Percentiles rank a stretch among this genome's conserved stretches.
phyloP scores from a whole-genome alignment of 116 monocot genomes.

The Cymodocea nodosa region DNA sequence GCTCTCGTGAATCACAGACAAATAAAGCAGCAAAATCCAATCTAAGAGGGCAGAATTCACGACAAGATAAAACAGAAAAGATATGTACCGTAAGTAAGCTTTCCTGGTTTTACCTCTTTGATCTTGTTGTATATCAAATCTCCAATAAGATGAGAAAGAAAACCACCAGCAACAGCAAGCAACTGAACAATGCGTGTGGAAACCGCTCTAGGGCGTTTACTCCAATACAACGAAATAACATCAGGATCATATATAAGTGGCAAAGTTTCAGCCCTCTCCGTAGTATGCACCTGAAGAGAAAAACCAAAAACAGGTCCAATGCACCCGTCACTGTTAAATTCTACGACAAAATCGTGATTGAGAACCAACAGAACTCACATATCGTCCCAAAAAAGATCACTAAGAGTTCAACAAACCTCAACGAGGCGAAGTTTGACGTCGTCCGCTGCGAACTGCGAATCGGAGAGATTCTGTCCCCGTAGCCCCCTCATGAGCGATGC shows the following conservation, averaged over 20 bases:
- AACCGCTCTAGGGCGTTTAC: slow-evolving; percentile 82
- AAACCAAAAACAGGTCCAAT: not conserved
- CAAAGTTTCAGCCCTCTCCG: slow-evolving; percentile 43
- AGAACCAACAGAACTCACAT: not conserved
- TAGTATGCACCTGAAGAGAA: slow-evolving; percentile 30
- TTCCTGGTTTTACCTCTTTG: slow-evolving; percentile 59
- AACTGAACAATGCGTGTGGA: slow-evolving; percentile 88
- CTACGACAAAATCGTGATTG: no score
- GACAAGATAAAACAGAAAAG: not conserved
- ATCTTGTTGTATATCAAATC: slow-evolving; percentile 85
- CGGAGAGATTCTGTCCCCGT: slow-evolving; percentile 80
- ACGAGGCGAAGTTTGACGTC: slow-evolving; percentile 74
- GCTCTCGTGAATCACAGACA: no score
- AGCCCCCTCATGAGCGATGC: slow-evolving; percentile 79
- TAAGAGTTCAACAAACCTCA: slow-evolving; percentile 34
- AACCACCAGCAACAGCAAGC: slow-evolving; percentile 89
- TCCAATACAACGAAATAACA: slow-evolving; percentile 76
- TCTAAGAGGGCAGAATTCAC: not conserved
- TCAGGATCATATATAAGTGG: slow-evolving; percentile 90
- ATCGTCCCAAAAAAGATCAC: not conserved
- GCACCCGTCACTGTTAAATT: no score
- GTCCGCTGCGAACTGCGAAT: slow-evolving; percentile 87
- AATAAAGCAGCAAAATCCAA: not conserved
- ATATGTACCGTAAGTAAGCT: not conserved
- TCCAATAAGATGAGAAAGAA: slow-evolving; percentile 63